phyloP scores from a whole-genome alignment of 495 filamentous ascomycete species.

The Hypoxylon crocopeplum region DNA sequence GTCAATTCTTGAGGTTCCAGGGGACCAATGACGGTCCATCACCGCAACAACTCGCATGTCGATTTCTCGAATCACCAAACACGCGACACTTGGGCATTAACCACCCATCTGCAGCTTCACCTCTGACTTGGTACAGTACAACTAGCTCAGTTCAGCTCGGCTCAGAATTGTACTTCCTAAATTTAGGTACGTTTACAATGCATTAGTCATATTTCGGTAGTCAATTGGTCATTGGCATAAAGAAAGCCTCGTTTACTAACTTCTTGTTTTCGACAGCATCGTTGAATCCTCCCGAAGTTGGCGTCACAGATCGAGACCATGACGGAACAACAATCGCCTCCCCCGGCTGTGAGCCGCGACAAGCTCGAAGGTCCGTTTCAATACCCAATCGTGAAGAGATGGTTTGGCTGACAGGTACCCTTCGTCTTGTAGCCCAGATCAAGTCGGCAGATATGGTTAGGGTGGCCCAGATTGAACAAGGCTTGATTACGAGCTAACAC shows the following conservation, averaged over 20 bases:
- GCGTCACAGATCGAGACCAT: conserved; percentile 17
- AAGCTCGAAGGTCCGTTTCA: conserved; percentile 42
- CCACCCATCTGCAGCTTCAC: conserved; percentile 2
- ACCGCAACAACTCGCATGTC: conserved; percentile 3
- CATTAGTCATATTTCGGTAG: too few relatives aligned
- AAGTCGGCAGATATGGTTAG: conserved; percentile 98
- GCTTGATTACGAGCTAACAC: conserved; percentile 35
- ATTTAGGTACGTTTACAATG: conserved; percentile 12
- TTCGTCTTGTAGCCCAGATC: conserved; percentile 72
- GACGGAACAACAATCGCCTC: conserved; percentile 40
- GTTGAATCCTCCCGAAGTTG: background rate
- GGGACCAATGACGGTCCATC: conserved; percentile 12
- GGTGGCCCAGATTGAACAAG: background rate
- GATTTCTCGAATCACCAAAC: conserved; percentile 16
- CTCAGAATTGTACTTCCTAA: too few relatives aligned
- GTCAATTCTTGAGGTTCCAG: conserved; percentile 13
- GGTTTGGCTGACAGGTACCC: conserved; percentile 18
- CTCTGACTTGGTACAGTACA: background rate
- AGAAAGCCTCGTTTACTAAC: too few relatives aligned
- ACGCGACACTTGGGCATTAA: conserved; percentile 34
- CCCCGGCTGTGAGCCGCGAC: conserved; percentile 31
- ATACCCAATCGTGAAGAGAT: background rate
- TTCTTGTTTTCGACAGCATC: background rate
- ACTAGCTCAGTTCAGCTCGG: background rate
- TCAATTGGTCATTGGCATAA: too few relatives aligned